Conservation (phyloP, 2,329 filamentous ascomycete genomes). For the Emericellopsis atlantica region DNA sequence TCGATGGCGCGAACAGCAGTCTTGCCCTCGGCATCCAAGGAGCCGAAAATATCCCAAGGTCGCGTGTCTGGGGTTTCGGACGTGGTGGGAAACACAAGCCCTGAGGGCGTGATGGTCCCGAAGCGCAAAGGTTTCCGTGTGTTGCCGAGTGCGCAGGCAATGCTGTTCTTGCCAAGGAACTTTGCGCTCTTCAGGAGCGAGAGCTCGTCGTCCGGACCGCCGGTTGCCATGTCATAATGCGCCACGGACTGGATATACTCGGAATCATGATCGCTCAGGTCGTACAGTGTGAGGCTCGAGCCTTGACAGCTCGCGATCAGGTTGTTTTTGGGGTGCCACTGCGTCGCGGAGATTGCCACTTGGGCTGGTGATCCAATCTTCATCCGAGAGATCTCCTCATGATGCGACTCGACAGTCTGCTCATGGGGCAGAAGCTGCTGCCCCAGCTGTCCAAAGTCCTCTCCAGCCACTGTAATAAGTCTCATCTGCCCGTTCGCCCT, state of each 20-base stretch:
- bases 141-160: constrained; percentile 32
- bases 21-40: constrained; percentile 10
- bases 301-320: constrained; percentile 17
- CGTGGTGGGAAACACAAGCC: constrained; percentile 22
- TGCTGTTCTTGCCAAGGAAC: constrained; percentile 29
- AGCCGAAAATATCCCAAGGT: background rate
- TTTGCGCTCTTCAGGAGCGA: constrained; percentile 21
- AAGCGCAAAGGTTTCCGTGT: constrained; percentile 29
- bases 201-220: constrained; percentile 7
- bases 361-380: constrained; percentile 11
- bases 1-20: constrained; percentile 32
- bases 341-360: constrained; percentile 17
- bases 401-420: background rate
- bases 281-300: constrained; percentile 15
- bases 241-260: constrained; percentile 8
- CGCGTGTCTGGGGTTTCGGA: constrained; percentile 6
- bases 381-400: background rate
- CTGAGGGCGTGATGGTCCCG: constrained; percentile 30
- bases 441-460: constrained; percentile 14
- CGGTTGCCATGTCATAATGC: constrained; percentile 13
- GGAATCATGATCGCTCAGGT: constrained; percentile 7
- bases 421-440: constrained; percentile 7
- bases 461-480: constrained; percentile 15
- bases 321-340: constrained; percentile 16
- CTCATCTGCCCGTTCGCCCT: constrained; percentile 36